Evolutionary conservation across 2,329 filamentous ascomycete genomes (phyloP), one percentile per base, ranked within the genome.

Genomic region (Cladosporium halotolerans): DNA sequence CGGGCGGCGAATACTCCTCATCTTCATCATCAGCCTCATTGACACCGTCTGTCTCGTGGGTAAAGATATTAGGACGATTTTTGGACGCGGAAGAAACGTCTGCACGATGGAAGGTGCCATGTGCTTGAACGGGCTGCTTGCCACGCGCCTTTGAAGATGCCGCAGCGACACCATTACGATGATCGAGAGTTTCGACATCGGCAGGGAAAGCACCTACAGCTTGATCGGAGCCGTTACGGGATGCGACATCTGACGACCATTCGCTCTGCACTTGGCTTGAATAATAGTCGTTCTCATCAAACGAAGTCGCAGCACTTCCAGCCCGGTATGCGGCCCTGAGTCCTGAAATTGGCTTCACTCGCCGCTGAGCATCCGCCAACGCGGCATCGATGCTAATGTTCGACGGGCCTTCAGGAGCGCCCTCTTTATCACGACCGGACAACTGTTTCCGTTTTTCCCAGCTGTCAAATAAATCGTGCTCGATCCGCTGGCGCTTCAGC

Each of bases 271-370:
- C 81, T 74, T 86, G 88, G 73, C 91, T 96, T 61, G 92, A 96
- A 76, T 97, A 96, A 72, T 95, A 95, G 39, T 90, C 93, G 67
- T 95, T 90, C 69, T 95, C 86, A 72, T 96, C 90, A 73, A 90
- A 88, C 34, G 89, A 93, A 70, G 92, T 87, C 45, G 58, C 57
- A 40, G 52, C 55, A 55, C 59, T 64, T 69, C 83, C 82, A 65
- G 76, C 77, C 70, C 84, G 76, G 73, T 81, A 80, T 76, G 76
- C 75, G 55, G 71, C 68, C 57, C 72, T 69, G 58, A 80, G 75
- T 66, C 81, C 78, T 64, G 85, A 80, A 61, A 84, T 77, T 53
- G 83, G 83, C 69, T 85, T 83, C 66, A 89, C 88, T 62, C 89
- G 75, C 59, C 83, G 79, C 66, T 92, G 76, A 57, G 95, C 84